Conservation (phyloP, 202 grass and related monocot genomes). For the Panicum virgatum region DNA sequence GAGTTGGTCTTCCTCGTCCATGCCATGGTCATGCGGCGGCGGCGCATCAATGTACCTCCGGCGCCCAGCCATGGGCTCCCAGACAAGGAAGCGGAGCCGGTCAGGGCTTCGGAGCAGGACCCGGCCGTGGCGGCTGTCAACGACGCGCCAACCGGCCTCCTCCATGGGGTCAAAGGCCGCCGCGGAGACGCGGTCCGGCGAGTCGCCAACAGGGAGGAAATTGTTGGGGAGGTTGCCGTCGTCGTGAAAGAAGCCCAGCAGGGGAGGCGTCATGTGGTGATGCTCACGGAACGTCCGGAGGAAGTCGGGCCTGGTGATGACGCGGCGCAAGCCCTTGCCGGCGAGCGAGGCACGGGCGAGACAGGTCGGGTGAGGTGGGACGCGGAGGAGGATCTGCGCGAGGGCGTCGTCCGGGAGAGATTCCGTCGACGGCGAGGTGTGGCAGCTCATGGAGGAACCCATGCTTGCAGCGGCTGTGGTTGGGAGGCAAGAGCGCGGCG, state of each 20-base stretch:
- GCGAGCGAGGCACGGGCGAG: conserved; percentile 8
- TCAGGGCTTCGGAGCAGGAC: conserved; percentile 2
- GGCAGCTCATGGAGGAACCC: conserved; percentile 11
- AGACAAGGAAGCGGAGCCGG: not conserved
- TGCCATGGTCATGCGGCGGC: not conserved
- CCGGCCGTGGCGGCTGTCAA: conserved; percentile 14
- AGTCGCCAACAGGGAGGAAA: not conserved
- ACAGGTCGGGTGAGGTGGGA: conserved; percentile 1
- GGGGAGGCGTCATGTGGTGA: not conserved
- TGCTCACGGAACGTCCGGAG: not conserved
- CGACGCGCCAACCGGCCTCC: not conserved
- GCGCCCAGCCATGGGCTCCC: conserved; percentile 10
- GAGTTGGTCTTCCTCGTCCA: too few species aligned
- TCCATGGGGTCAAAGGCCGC: not conserved
- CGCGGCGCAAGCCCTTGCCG: not conserved
- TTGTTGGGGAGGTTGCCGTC: not conserved
- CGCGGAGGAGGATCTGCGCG: not conserved
- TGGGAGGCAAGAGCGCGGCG: not conserved
- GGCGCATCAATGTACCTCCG: not conserved
- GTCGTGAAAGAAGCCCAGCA: conserved; percentile 25
- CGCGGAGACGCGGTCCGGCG: conserved; percentile 6
- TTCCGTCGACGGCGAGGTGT: not conserved
- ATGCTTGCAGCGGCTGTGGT: not conserved
- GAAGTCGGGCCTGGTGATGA: not conserved
- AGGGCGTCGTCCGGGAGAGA: not conserved